Evolutionary conservation across 129 eudicot species (phyloP).

Genomic region (Lactuca saligna): DNA sequence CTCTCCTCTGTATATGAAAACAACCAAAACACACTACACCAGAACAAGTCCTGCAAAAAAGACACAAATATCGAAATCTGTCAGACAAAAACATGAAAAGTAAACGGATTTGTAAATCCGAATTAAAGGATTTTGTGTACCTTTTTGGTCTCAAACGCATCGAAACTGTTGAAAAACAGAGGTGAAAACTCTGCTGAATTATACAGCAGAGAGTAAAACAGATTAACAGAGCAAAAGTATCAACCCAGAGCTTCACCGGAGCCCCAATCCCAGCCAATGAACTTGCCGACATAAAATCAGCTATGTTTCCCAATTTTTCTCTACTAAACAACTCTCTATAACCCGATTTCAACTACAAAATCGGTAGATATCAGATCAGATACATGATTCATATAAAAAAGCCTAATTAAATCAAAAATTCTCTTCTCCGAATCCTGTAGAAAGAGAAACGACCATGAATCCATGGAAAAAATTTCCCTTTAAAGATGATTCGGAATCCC

Average conservation of each 20-base stretch:
- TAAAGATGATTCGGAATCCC: conserved; percentile 33
- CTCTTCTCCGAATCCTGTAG: conserved; percentile 1
- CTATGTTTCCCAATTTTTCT: conserved; percentile 33
- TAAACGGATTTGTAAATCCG: not conserved
- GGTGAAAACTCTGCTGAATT: conserved; percentile 51
- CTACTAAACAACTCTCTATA: conserved; percentile 19
- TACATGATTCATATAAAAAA: conserved; percentile 14
- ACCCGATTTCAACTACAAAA: conserved; percentile 18
- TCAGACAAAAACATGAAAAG: not conserved
- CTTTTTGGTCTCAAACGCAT: conserved; percentile 99
- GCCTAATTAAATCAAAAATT: not conserved
- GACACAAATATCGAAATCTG: conserved; percentile 18
- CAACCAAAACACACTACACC: conserved; percentile 94
- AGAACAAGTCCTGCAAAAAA: conserved; percentile 84
- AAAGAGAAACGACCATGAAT: not conserved
- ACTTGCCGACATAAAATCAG: conserved; percentile 75
- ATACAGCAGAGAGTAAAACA: conserved; percentile 48
- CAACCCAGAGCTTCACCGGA: conserved; percentile 54
- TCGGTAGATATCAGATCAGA: conserved; percentile 30
- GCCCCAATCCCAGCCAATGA: conserved; percentile 57
- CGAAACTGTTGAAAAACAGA: conserved; percentile 53
- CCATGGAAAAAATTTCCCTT: not conserved
- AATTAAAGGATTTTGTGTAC: conserved; percentile 24
- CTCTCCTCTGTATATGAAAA: conserved; percentile 60
- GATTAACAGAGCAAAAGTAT: conserved; percentile 30